phyloP scores from a whole-genome alignment of 768 basidiomycete genomes.

The Russula sp. region DNA sequence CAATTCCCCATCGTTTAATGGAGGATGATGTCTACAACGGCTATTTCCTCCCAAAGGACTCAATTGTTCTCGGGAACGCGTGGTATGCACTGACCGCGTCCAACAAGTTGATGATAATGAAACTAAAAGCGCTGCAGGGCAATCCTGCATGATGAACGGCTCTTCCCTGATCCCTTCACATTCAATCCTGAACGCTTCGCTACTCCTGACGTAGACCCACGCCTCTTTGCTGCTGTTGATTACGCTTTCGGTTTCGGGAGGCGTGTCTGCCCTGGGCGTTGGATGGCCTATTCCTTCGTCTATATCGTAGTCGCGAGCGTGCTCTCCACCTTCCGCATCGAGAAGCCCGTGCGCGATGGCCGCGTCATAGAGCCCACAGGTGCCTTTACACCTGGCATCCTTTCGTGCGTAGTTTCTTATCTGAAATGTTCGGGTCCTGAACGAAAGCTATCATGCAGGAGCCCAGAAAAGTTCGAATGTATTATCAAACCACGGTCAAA shows the following conservation, averaged over 20 bases:
- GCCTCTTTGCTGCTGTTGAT: slow-evolving; percentile 13
- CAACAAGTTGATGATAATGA: neutral
- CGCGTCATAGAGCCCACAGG: slow-evolving; percentile 20
- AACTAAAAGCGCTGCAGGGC: neutral
- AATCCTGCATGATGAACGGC: slow-evolving; percentile 28
- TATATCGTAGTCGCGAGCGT: slow-evolving; percentile 23
- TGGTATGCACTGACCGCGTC: slow-evolving; percentile 7
- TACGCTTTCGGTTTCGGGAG: slow-evolving; percentile 27
- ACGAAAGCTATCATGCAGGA: neutral
- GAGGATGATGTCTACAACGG: slow-evolving; percentile 27
- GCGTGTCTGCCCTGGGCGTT: slow-evolving; percentile 25
- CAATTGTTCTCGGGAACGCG: slow-evolving; percentile 23
- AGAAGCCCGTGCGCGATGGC: slow-evolving; percentile 21
- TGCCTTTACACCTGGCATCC: slow-evolving; percentile 21
- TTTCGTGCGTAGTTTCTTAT: slow-evolving; percentile 14
- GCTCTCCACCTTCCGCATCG: slow-evolving; percentile 21
- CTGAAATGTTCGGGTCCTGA: neutral
- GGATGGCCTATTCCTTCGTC: slow-evolving; percentile 23
- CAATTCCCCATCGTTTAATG: slow-evolving; percentile 25
- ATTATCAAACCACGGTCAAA: slow-evolving; percentile 17
- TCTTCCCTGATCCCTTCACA: slow-evolving; percentile 28
- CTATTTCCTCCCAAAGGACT: slow-evolving; percentile 26
- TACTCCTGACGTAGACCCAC: slow-evolving; percentile 13
- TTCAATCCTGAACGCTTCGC: slow-evolving; percentile 32
- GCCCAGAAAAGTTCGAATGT: slow-evolving; percentile 23